Base-by-base conservation (phyloP, 306 rosid species). In the Fragaria iinumae region DNA sequence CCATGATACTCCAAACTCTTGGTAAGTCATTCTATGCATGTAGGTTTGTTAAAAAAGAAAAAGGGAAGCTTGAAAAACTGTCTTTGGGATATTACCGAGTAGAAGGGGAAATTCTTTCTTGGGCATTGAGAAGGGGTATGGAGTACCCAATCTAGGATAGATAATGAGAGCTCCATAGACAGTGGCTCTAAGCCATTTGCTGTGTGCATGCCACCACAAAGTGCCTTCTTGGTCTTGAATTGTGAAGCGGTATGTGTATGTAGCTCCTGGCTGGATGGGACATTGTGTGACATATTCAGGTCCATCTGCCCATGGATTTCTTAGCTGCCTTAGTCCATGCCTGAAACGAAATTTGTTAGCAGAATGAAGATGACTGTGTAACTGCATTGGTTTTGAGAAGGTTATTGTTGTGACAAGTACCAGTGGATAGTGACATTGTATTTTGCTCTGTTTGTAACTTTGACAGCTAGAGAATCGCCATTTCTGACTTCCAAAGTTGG, bases 281-380 rank as follows among this genome's bases (percentile, higher is more conserved):
- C 98, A 95, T 69, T 95, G 97, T 39, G 97, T 92, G 50, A 95
- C 83, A 71, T 89, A 95, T 67, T 81, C 88, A 0, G 98, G 97
- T 2, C 98, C 98, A 72, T 95, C 98, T 16, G 97, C 97, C 98
- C 98, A 95, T 77, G 98, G 98, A 76, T 95, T 95, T 79, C 83
- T 81, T 68, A 88, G 83, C 93, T 89, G 93, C 80, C 86, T 86
- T 17, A 95, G 10, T 44, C 98, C 98, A 83, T 95, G 98, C 98
- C 98, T 95, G 83, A 57, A 60, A 3, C 44, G 79, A 56, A 65
- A 29, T 43, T 79, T 50, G 29, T 48, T 21, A 70, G 56, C 67
- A 34, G 41, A 48, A 48, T 64, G 72, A 70, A 78, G 18, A 72
- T 76, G 57, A 50, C 20, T 49, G 41, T 44, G 11, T 20, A n/a